Evolutionary conservation across 164 flowering plant genomes (phyloP).

Genomic region (Stephania japonica): DNA sequence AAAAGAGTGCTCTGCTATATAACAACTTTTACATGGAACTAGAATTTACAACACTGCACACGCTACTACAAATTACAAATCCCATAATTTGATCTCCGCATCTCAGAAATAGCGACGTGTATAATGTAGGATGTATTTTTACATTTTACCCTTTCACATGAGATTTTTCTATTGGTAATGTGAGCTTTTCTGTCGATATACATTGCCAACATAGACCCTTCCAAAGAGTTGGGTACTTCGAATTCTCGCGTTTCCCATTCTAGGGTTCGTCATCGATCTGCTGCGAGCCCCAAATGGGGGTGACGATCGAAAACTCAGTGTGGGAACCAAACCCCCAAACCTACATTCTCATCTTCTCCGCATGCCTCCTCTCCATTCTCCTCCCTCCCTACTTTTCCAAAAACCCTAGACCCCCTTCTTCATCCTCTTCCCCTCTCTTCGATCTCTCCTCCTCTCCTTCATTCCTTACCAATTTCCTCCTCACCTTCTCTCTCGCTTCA

Average conservation of each 20-base stretch:
- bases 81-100: no score
- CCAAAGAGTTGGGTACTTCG: no score
- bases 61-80: no score
- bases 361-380: slow-evolving; percentile 45
- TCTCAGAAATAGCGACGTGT: no score
- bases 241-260: neutral
- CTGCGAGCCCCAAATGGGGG: slow-evolving; percentile 38
- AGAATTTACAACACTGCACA: no score
- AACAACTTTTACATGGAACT: no score
- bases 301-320: slow-evolving; percentile 55
- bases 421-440: slow-evolving; percentile 31
- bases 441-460: slow-evolving; percentile 34
- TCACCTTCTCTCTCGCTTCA: slow-evolving; percentile 57
- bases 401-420: slow-evolving; percentile 23
- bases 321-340: slow-evolving; percentile 65
- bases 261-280: slow-evolving; percentile 17
- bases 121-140: no score
- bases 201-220: no score
- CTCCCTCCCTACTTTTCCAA: slow-evolving; percentile 39
- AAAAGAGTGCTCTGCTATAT: no score
- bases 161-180: no score
- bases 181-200: no score
- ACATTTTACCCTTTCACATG: no score
- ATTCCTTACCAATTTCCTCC: slow-evolving; percentile 60
- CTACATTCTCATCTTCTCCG: slow-evolving; percentile 45